Evolutionary conservation across 2,329 filamentous ascomycete species (phyloP).

Genomic region (Penicillium sp.): DNA sequence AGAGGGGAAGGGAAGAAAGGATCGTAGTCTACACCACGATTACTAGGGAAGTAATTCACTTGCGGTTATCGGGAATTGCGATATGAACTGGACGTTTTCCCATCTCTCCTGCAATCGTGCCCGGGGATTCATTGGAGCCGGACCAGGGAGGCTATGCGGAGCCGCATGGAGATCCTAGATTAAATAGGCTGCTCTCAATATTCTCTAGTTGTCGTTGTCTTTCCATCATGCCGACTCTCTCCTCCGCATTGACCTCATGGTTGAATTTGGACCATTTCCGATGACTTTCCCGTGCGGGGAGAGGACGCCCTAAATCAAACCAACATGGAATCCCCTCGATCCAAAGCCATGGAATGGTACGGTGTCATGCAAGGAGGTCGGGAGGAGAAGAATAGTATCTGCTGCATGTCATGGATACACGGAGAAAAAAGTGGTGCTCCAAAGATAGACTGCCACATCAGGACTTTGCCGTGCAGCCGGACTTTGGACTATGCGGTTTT

Average conservation of each 20-base stretch:
- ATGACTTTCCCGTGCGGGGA: conserved; percentile 10
- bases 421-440: conserved; percentile 10
- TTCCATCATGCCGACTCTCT: no score
- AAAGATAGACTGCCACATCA: conserved; percentile 19
- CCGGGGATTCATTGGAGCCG: background rate
- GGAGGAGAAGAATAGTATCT: conserved; percentile 9
- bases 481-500: background rate
- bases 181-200: no score
- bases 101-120: conserved; percentile 1
- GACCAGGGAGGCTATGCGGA: background rate
- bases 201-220: no score
- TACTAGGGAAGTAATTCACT: no score
- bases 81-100: background rate
- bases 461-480: background rate
- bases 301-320: conserved; percentile 2
- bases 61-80: conserved; percentile 12
- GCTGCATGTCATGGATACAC: conserved; percentile 20
- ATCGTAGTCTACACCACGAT: background rate
- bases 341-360: no score
- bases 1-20: background rate
- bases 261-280: no score
- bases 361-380: conserved; percentile 22
- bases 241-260: conserved; percentile 1
- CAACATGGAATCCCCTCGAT: no score
- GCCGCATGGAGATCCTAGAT: conserved; percentile 7